These are phyloP conservation scores for Chaetothyriales sp. DNA, from an alignment of 2,329 filamentous ascomycete species.

Conservation along the genomic window DNA sequence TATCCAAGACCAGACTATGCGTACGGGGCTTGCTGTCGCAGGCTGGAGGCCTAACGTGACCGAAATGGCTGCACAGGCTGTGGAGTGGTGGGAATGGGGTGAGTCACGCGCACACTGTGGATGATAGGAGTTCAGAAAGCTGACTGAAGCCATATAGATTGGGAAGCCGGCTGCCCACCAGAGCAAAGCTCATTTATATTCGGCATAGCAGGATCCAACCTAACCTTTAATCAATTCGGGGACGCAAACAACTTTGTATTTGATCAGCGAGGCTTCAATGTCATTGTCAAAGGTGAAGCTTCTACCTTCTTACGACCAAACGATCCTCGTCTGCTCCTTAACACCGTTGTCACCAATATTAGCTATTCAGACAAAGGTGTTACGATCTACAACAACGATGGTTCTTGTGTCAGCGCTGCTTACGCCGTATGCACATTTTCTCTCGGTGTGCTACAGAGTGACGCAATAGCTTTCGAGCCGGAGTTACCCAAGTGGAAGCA, in stretches of 20 bases:
- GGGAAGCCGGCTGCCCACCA: slow-evolving; percentile 45
- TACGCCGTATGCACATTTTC: slow-evolving; percentile 57
- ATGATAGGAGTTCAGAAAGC: slow-evolving; percentile 23
- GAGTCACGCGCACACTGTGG: background rate
- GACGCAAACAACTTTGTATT: slow-evolving; percentile 48
- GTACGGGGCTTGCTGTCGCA: slow-evolving; percentile 44
- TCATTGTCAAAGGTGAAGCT: slow-evolving; percentile 45
- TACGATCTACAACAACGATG: slow-evolving; percentile 39
- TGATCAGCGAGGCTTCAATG: slow-evolving; percentile 49
- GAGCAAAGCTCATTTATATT: slow-evolving; percentile 45
- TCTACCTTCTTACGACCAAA: slow-evolving; percentile 41
- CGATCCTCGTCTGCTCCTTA: slow-evolving; percentile 46
- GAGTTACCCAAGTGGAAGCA: slow-evolving; percentile 51
- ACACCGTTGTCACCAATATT: slow-evolving; percentile 44
- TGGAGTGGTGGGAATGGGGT: slow-evolving; percentile 41
- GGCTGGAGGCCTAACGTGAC: slow-evolving; percentile 46
- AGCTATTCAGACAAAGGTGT: slow-evolving; percentile 41
- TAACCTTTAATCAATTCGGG: slow-evolving; percentile 50
- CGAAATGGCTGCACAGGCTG: slow-evolving; percentile 43
- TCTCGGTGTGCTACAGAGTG: slow-evolving; percentile 52
- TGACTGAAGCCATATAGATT: slow-evolving; percentile 28
- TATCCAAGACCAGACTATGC: slow-evolving; percentile 47
- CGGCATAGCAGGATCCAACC: slow-evolving; percentile 42
- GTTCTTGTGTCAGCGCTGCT: slow-evolving; percentile 43
- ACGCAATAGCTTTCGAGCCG: slow-evolving; percentile 45